These are phyloP conservation scores for Platanthera zijinensis DNA, from an alignment of 106 monocot genomes.

Conservation along the genomic window DNA sequence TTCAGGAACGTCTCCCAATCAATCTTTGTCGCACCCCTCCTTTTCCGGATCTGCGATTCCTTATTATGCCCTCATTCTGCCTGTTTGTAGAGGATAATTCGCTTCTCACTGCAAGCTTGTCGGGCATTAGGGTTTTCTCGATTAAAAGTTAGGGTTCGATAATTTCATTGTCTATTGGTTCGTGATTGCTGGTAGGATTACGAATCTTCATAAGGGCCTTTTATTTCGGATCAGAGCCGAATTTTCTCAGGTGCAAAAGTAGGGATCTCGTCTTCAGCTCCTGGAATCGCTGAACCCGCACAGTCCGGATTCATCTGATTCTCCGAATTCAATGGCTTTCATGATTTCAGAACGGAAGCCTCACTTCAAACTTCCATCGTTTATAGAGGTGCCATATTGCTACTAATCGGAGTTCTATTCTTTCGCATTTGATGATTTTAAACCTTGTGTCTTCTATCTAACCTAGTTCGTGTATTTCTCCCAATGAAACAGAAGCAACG, in stretches of 20 bases:
- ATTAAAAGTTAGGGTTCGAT: background rate
- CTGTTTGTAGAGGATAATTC: background rate
- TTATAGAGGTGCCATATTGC: background rate
- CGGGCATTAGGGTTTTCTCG: background rate
- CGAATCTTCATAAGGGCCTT: background rate
- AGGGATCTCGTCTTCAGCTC: too few species aligned
- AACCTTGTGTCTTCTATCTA: background rate
- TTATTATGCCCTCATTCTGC: background rate
- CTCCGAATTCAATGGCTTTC: background rate
- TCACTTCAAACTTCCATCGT: background rate
- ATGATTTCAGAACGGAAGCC: conserved; percentile 2
- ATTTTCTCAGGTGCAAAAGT: background rate
- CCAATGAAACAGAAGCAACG: conserved; percentile 5
- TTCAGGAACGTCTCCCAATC: background rate
- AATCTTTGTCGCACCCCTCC: background rate
- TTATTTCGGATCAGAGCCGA: background rate
- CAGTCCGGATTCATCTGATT: background rate
- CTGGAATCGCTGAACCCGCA: background rate
- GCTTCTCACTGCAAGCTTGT: background rate
- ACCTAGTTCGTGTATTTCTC: background rate
- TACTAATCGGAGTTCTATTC: background rate
- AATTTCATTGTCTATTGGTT: background rate
- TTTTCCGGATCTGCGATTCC: background rate
- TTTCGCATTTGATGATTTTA: background rate
- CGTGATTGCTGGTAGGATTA: background rate